Evolutionary conservation across 164 flowering plant genomes (phyloP).

Genomic region (Aristolochia fimbriata): DNA sequence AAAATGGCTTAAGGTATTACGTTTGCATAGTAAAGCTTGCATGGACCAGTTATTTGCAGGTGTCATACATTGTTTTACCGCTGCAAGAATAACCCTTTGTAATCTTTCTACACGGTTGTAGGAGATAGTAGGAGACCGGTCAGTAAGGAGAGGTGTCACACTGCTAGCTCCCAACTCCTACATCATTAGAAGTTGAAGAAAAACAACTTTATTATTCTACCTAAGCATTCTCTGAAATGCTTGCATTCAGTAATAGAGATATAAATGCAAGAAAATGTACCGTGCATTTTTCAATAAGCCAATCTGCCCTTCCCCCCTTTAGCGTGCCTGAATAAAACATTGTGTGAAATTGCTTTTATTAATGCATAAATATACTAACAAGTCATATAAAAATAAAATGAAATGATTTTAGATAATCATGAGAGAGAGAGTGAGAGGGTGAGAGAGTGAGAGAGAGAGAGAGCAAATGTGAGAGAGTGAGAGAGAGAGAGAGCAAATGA

Average conservation of each 20-base stretch:
- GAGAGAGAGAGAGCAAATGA: no score
- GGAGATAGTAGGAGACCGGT: slow-evolving; percentile 66
- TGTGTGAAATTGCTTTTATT: background rate
- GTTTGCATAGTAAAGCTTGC: background rate
- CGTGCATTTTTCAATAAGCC: slow-evolving; percentile 98
- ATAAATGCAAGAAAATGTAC: slow-evolving; percentile 30
- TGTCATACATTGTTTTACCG: slow-evolving; percentile 68
- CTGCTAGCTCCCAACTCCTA: slow-evolving; percentile 91
- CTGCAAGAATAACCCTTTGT: slow-evolving; percentile 68
- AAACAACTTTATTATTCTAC: background rate
- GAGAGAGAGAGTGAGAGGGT: no score
- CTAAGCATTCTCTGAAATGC: background rate
- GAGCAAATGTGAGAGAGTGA: no score
- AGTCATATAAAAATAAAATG: slow-evolving; percentile 2
- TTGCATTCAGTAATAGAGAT: background rate
- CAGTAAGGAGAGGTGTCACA: slow-evolving; percentile 83
- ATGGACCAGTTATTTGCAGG: background rate
- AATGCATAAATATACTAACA: background rate
- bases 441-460: no score
- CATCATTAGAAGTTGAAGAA: background rate
- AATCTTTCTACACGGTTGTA: slow-evolving; percentile 76
- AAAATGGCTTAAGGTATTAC: no score
- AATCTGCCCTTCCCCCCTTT: slow-evolving; percentile 90
- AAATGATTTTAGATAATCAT: background rate
- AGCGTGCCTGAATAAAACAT: slow-evolving; percentile 45